Evolutionary conservation across 2,329 filamentous ascomycete species (phyloP), one percentile per base, ranked within the genome.

Genomic region (Paracamarosporium sp.): DNA sequence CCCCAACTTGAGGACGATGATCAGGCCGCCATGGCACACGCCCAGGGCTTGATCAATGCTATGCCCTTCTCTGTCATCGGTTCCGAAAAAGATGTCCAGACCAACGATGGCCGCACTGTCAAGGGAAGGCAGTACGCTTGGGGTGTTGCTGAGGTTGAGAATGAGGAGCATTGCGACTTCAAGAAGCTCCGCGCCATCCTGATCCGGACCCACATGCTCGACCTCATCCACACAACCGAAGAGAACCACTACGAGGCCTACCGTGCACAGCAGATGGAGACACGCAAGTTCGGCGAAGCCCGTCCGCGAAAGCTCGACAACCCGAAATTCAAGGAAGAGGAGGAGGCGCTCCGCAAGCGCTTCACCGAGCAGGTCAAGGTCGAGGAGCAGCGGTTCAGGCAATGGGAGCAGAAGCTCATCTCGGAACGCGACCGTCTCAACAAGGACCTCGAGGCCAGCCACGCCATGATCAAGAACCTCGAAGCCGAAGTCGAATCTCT

Each of bases 361-460:
- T 99, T 99, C 83, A 99, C 95, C 70, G 95, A 99, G 84, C 95
- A 99, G 81, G 95, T 99, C 85, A 99, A 99, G 91, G 91, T 99
- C 75, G 96, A 99, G 85, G 95, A 99, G 83, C 93, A 97, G 84
- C 89, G 95, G 67, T 99, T 99, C 89, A 89, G 96, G 81, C 91
- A 96, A 82, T 99, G 95, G 95, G 95, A 99, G 84, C 95, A 99
- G 88, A 98, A 98, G 88, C 91, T 99, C 79, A 99, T 99, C 74
- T 89, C 92, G 63, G 95, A 99, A 87, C 90, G 95, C 80, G 96
- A 99, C 80, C 92, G 95, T 71, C 88, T 99, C 82, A 99, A 99
- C 89, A 99, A 99, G 88, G 95, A 99, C 76, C 88, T 99, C 79
- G 95, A 99, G 84, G 91, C 92, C 80, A 98, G 94, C 68, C 96